Evolutionary conservation across 768 basidiomycete species (phyloP).

Genomic region (Mycena belliarum): DNA sequence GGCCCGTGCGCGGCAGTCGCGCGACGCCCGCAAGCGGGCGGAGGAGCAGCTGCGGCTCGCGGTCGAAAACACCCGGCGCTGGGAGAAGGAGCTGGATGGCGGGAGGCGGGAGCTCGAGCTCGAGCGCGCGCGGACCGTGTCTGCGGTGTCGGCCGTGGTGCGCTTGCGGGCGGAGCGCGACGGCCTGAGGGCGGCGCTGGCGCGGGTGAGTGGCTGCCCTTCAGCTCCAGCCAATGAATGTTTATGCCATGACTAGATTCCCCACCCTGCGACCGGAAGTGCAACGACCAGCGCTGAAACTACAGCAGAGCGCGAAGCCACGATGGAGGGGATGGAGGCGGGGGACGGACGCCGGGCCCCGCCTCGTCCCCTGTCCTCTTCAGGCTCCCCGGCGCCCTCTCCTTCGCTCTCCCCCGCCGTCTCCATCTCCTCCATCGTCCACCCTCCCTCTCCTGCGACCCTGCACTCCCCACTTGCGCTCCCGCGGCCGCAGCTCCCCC

Average conservation of each 20-base stretch:
- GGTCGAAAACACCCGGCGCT: not conserved
- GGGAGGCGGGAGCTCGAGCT: not conserved
- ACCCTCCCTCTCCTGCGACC: not conserved
- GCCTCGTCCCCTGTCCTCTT: not conserved
- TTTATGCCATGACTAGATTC: no score
- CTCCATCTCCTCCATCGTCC: not conserved
- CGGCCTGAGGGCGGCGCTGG: not conserved
- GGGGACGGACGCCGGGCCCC: not conserved
- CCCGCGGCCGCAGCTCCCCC: not conserved
- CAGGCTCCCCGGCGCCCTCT: not conserved
- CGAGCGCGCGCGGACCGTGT: constrained; percentile 4
- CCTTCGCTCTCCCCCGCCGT: constrained; percentile 1
- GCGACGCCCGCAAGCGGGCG: not conserved
- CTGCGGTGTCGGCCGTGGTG: not conserved
- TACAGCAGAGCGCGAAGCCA: not conserved
- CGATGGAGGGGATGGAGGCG: not conserved
- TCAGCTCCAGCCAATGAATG: not conserved
- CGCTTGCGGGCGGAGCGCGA: constrained; percentile 9
- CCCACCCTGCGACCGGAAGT: no score
- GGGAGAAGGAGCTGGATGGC: not conserved
- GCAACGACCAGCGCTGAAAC: no score
- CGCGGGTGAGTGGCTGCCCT: not conserved
- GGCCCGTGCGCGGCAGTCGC: not conserved
- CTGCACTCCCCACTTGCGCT: not conserved
- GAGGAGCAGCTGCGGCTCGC: not conserved